Percentiles rank a stretch among this genome's conserved stretches.
Evolutionary conservation across 2,329 filamentous ascomycete species (phyloP).

Genomic region (Ophiostoma sp.): DNA sequence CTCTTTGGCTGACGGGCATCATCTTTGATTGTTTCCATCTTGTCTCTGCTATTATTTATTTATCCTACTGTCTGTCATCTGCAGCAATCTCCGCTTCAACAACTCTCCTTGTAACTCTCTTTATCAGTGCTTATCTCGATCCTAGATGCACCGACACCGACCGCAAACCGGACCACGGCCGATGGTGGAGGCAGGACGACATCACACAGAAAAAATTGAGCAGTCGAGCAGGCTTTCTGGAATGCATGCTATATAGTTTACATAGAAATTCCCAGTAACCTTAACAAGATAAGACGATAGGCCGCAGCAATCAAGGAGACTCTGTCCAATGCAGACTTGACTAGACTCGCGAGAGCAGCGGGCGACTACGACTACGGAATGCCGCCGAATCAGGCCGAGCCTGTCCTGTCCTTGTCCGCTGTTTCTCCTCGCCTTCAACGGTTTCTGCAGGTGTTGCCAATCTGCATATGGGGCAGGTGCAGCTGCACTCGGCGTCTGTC

Average conservation of each 20-base stretch:
- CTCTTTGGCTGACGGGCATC: too few relatives aligned
- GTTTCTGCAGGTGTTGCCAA: neutral
- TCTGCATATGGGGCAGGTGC: neutral
- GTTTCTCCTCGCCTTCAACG: neutral
- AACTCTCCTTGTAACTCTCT: too few relatives aligned
- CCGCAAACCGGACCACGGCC: slow-evolving; percentile 10
- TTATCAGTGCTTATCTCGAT: neutral
- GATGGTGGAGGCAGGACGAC: neutral
- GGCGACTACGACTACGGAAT: slow-evolving; percentile 1
- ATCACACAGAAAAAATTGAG: neutral
- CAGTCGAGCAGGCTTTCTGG: neutral
- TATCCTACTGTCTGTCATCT: too few relatives aligned
- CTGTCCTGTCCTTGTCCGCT: neutral
- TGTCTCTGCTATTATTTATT: neutral
- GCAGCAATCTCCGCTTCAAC: too few relatives aligned
- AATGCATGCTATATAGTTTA: too few relatives aligned
- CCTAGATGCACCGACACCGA: slow-evolving; percentile 9
- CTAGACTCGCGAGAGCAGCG: neutral
- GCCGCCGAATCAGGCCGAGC: slow-evolving; percentile 1
- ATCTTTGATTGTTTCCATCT: neutral
- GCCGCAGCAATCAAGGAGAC: neutral
- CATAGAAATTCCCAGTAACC: neutral
- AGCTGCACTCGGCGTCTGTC: neutral
- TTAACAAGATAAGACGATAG: too few relatives aligned
- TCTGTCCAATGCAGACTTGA: neutral